Base-by-base conservation (phyloP, 2,329 filamentous ascomycete genomes). In the Rhynchosporium secalis region DNA sequence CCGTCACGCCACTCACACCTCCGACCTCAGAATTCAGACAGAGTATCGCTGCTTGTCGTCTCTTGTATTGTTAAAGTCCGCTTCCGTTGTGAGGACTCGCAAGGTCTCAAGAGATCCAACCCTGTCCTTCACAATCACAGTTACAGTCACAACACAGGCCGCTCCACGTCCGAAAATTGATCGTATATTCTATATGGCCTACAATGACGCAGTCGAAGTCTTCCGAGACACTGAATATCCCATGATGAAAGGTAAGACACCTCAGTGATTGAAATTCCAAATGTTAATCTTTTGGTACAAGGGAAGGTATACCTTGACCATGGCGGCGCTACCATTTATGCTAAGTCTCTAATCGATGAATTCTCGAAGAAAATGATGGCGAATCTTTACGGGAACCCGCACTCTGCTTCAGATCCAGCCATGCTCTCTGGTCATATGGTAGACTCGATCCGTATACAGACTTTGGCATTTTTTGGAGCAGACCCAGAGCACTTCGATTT, bases 381-480 rank as follows among this genome's bases (percentile, higher is more conserved):
- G 3, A 89, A 87, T 69, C 79, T 97, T 0, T 92, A 92, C 68
- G 94, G 92, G 33, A 98, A 98, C 64, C 93, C 94, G 0, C 94
- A 98, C 76, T 96, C 93, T 0, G 88, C 86, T 56, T 96, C 92
- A 2, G 80, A 83, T 10, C 87, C 92, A 5, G 96, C 94, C 0
- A 91, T 94, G 71, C 81, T 87, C 29, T 89, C 90, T 0, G 88
- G 89, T 0, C 80, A 83, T 1, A 82, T 87, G 5, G 84, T 96
- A 61, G 92, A 96, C 67, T 85, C 91, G 72, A 79, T 89, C 31
- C 85, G 94, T 12, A 76, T 91, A 33, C 81, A 85, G 13, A 79
- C 90, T 4, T 78, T 97, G 40, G 79, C 79, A 1, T 91, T 95
- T 72, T 92, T 96, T 76, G 86, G 88, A 43, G 93, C 92, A 3